A percentile compares a stretch with the other conserved stretches of the same genome.
phyloP scores from a whole-genome alignment of 1,284 basidiomycete genomes.

The Trichosporon asahii region DNA sequence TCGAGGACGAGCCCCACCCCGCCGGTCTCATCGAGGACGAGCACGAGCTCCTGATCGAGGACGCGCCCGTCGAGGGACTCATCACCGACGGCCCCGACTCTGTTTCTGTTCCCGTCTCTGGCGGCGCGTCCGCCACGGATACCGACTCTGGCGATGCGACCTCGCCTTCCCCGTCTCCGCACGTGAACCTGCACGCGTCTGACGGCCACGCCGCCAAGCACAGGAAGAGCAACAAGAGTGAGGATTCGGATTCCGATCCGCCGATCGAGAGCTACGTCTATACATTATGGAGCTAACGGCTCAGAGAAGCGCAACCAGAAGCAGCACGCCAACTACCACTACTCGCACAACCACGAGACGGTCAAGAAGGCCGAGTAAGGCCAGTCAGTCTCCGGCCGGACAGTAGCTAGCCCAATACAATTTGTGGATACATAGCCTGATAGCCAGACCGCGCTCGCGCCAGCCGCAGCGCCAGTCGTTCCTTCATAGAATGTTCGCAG shows the following conservation, averaged over 20 bases:
- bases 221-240: slow-evolving; percentile 7
- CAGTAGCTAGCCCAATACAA: too few relatives aligned
- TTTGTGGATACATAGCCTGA: too few relatives aligned
- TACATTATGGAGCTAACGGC: slow-evolving; percentile 8
- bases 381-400: too few relatives aligned
- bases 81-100: slow-evolving; percentile 1
- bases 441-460: neutral
- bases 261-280: slow-evolving; percentile 8
- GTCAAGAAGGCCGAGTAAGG: neutral
- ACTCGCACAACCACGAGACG: neutral
- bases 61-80: neutral
- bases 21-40: neutral
- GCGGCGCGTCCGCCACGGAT: neutral
- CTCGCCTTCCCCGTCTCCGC: neutral
- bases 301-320: slow-evolving; percentile 9
- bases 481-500: neutral
- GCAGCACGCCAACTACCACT: slow-evolving; percentile 6
- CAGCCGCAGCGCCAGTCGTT: neutral
- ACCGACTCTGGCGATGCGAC: slow-evolving; percentile 4
- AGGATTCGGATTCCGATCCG: neutral
- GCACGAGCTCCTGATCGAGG: neutral
- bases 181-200: neutral
- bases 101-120: neutral
- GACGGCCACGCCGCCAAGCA: slow-evolving; percentile 3
- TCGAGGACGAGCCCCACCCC: neutral